phyloP scores from a whole-genome alignment of 345 rosid species.

The Salix viminalis region DNA sequence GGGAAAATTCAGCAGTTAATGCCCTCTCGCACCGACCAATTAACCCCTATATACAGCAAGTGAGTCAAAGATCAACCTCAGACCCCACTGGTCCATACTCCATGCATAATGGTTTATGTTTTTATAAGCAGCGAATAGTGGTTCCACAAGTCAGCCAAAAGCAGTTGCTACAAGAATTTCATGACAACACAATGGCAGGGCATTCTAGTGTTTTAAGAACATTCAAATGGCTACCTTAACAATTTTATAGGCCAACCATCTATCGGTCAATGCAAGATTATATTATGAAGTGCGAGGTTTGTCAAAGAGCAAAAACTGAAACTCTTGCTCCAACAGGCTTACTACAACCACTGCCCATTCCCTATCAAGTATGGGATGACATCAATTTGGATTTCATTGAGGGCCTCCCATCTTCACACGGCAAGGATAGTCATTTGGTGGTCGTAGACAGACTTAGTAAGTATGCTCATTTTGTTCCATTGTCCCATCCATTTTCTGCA shows the following conservation, averaged over 20 bases:
- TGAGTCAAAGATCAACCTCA: neutral
- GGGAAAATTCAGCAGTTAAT: too few relatives aligned
- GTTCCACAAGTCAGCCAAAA: neutral
- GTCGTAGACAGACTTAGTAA: neutral
- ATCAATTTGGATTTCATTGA: too few relatives aligned
- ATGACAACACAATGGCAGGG: too few relatives aligned
- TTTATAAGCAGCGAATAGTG: too few relatives aligned
- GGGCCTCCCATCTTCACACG: neutral
- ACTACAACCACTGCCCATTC: neutral
- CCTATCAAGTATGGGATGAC: neutral
- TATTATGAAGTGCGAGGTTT: neutral
- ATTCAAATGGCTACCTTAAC: too few relatives aligned
- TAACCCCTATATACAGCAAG: neutral
- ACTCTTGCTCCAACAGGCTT: neutral
- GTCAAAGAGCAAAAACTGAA: neutral
- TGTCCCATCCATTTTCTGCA: too few relatives aligned
- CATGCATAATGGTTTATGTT: neutral
- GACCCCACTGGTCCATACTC: neutral
- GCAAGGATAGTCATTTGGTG: neutral
- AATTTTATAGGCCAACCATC: neutral
- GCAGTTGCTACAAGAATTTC: too few relatives aligned
- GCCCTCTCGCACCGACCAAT: neutral
- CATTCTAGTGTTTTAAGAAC: neutral
- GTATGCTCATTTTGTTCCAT: neutral
- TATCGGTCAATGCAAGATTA: too few relatives aligned